phyloP scores from a whole-genome alignment of 202 grass and related monocot species.

The Dendrocalamus latiflorus region DNA sequence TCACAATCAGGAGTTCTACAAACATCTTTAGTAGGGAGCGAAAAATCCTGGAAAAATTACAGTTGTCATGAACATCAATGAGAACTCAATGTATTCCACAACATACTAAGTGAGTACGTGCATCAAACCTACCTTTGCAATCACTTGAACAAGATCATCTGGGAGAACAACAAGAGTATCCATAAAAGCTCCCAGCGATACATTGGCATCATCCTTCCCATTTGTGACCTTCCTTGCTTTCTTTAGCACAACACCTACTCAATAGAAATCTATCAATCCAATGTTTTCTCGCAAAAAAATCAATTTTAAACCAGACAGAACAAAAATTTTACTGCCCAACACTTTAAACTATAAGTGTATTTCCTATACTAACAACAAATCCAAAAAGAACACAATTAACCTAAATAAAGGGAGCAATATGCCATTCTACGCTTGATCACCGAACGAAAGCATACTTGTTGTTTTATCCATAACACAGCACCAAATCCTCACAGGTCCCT shows the following conservation, averaged over 20 bases:
- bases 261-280: slow-evolving; percentile 35
- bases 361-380: background rate
- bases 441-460: background rate
- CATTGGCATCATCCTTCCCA: slow-evolving; percentile 50
- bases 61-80: slow-evolving; percentile 5
- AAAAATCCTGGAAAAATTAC: slow-evolving; percentile 57
- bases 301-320: background rate
- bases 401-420: background rate
- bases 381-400: background rate
- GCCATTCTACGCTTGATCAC: background rate
- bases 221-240: slow-evolving; percentile 82
- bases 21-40: slow-evolving; percentile 46
- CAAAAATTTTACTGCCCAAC: background rate
- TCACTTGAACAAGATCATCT: slow-evolving; percentile 82
- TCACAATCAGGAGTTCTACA: slow-evolving; percentile 25
- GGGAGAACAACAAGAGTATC: slow-evolving; percentile 73
- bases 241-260: slow-evolving; percentile 83
- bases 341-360: background rate
- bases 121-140: slow-evolving; percentile 66
- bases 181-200: slow-evolving; percentile 65
- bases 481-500: background rate
- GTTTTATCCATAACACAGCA: background rate
- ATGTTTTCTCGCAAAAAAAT: background rate
- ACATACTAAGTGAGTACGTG: background rate
- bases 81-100: slow-evolving; percentile 3